Conservation (phyloP, 345 rosid genomes). For the Corymbia maculata region DNA sequence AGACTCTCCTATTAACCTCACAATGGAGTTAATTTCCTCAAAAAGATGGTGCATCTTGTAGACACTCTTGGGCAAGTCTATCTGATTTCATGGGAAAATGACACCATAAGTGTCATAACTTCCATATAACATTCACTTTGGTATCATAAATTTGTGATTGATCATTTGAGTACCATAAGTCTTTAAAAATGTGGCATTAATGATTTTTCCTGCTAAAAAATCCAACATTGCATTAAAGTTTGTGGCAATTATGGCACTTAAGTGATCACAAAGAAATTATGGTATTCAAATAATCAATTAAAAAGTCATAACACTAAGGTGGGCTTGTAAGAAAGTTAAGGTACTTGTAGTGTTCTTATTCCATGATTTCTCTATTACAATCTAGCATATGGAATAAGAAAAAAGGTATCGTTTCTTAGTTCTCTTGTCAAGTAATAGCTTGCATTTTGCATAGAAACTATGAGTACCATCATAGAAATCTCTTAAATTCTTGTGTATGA, state of each 20-base stretch:
- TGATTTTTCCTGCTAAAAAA: no score
- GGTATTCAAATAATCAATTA: no score
- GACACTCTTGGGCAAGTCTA: neutral
- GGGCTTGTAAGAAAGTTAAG: neutral
- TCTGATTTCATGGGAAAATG: neutral
- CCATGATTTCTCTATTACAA: neutral
- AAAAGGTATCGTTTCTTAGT: neutral
- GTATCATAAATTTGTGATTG: no score
- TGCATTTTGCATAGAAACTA: neutral
- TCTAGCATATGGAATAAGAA: neutral
- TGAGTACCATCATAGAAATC: neutral
- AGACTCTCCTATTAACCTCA: neutral
- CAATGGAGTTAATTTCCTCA: neutral
- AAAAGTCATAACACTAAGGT: neutral
- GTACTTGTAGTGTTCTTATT: neutral
- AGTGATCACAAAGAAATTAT: neutral
- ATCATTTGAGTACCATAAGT: no score
- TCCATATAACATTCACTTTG: no score
- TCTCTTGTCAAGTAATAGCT: neutral
- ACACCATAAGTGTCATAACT: no score
- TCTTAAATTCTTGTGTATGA: neutral
- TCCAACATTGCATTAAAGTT: neutral
- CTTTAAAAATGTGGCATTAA: no score
- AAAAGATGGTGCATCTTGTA: neutral
- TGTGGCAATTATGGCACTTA: neutral